Evolutionary conservation across 805 yeast species (phyloP).

Genomic region (Teunomyces pallodes): DNA sequence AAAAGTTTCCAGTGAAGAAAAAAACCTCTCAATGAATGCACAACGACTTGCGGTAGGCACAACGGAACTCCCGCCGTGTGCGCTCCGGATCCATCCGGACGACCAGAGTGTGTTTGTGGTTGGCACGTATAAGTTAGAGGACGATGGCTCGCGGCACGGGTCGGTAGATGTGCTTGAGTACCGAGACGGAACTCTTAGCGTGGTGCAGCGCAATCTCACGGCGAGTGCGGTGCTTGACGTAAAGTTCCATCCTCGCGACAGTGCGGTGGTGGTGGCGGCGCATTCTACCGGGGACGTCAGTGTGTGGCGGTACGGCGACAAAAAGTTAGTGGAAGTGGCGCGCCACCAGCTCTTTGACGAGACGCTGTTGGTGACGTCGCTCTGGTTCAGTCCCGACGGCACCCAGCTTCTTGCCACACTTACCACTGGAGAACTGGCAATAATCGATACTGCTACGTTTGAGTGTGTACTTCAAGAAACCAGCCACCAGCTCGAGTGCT

Average conservation of each 20-base stretch:
- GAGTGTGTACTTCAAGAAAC: conserved; percentile 25
- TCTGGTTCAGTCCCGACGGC: conserved; percentile 50
- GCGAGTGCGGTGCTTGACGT: conserved; percentile 75
- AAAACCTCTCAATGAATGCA: conserved; percentile 3
- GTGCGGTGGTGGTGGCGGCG: conserved; percentile 51
- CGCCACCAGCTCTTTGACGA: conserved; percentile 46
- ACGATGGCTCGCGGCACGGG: conserved; percentile 63
- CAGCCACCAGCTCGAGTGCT: conserved; percentile 74
- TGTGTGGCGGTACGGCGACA: conserved; percentile 51
- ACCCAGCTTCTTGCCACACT: conserved; percentile 52
- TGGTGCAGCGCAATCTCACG: conserved; percentile 32
- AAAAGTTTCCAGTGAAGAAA: background rate
- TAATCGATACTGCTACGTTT: conserved; percentile 29
- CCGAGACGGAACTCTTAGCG: conserved; percentile 11
- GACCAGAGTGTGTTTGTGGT: conserved; percentile 50
- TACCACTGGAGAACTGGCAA: conserved; percentile 62
- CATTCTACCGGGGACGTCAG: conserved; percentile 79
- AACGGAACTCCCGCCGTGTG: conserved; percentile 79
- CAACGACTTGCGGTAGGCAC: conserved; percentile 28
- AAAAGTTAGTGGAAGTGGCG: conserved; percentile 11
- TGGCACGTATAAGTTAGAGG: conserved; percentile 80
- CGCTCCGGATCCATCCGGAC: conserved; percentile 57
- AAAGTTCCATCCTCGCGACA: conserved; percentile 59
- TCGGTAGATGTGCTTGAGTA: conserved; percentile 44
- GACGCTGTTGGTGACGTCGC: conserved; percentile 58